Base-by-base conservation (phyloP, 306 rosid species). In the Glycine soja region DNA sequence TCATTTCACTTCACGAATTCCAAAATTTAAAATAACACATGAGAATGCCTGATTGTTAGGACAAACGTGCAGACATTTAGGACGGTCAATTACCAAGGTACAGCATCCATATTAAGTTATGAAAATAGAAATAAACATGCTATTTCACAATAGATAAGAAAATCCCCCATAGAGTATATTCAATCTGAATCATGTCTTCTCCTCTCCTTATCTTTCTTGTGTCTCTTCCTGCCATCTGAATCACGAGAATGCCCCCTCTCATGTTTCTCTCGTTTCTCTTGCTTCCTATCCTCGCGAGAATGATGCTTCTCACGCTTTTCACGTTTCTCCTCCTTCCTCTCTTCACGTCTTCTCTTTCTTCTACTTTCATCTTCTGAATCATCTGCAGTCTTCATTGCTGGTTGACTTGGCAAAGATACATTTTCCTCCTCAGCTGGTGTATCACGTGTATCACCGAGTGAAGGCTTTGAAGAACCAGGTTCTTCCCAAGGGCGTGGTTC, bases 121-220 rank as follows among this genome's bases (percentile, higher is more conserved):
- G 9, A 75, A 80, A 75, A 78, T 59, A 58, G 14, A 43, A 3
- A 34, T 71, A 80, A 70, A 57, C 74, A 64, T 47, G 71, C 34
- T 36, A 36, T 52, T 83, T 67, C 62, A 81, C 53, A 72, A 36
- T 4, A 64, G 53, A 57, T 70, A 66, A 72, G 48, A 53, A 62
- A 52, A 70, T 8, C 34, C 50, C 30, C 42, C 14, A 32, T 7
- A 61, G 40, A 30, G 36, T 0, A 67, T 40, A 69, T 77, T 92
- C 91, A 82, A 80, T 91, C 91, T 3, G 94, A 91, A 81, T 86
- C 92, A 47, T 91, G 93, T 66, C 97, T 90, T 77, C 97, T 84
- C 88, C 67, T 91, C 65, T 86, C 91, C 87, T 79, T 91, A 64
- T 90, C 94, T 82, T 88, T 92, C 85, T 78, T 84, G 74, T 73